Percentiles rank a stretch among this genome's conserved stretches.
Conservation (phyloP, 2,329 filamentous ascomycete genomes). For the Eutypella sp. region DNA sequence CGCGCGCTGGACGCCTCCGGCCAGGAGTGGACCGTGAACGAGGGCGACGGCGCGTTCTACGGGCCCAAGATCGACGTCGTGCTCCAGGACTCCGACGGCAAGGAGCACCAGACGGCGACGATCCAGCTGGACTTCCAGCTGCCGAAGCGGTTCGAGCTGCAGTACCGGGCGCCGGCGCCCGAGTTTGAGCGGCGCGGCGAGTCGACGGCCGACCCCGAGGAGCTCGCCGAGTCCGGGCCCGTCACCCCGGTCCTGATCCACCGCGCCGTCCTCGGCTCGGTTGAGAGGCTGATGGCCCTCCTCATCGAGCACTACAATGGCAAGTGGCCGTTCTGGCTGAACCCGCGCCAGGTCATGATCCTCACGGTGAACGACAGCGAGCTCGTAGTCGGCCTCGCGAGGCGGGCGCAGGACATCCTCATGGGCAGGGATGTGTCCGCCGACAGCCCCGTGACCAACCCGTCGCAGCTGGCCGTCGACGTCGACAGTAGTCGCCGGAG, state of each 20-base stretch:
- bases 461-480: slow-evolving; percentile 62
- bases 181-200: slow-evolving; percentile 52
- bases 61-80: slow-evolving; percentile 90
- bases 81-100: slow-evolving; percentile 71
- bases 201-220: slow-evolving; percentile 41
- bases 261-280: slow-evolving; percentile 75
- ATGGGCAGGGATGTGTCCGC: slow-evolving; percentile 37
- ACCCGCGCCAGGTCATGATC: slow-evolving; percentile 71
- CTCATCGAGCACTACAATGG: slow-evolving; percentile 79
- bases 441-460: slow-evolving; percentile 41
- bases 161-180: slow-evolving; percentile 66
- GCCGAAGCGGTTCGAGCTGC: slow-evolving; percentile 72
- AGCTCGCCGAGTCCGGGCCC: slow-evolving; percentile 49
- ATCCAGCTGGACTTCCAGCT: slow-evolving; percentile 89
- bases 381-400: slow-evolving; percentile 46
- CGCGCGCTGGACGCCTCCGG: slow-evolving; percentile 59
- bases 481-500: slow-evolving; percentile 60
- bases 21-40: slow-evolving; percentile 67
- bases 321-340: slow-evolving; percentile 84
- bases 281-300: slow-evolving; percentile 80
- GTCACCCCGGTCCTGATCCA: slow-evolving; percentile 77
- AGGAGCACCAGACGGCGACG: slow-evolving; percentile 84
- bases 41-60: slow-evolving; percentile 85
- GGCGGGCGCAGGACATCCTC: slow-evolving; percentile 43
- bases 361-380: slow-evolving; percentile 64